Evolutionary conservation across 805 yeast genomes (phyloP).

Genomic region (Diddensiella transvaalensis): DNA sequence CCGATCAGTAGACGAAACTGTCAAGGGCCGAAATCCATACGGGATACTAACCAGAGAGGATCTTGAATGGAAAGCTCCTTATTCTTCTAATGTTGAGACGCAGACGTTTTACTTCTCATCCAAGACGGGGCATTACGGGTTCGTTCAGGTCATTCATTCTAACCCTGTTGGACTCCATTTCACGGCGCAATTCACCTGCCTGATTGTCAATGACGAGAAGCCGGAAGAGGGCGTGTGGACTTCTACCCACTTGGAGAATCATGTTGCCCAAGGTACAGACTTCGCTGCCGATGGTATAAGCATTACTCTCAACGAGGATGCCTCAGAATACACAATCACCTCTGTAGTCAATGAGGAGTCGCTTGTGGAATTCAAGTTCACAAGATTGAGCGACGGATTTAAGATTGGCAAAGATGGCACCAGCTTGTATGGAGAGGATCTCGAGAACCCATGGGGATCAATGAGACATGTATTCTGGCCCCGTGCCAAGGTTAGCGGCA

Average conservation of each 20-base stretch:
- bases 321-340: conserved; percentile 46
- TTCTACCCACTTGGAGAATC: conserved; percentile 81
- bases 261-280: conserved; percentile 65
- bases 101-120: conserved; percentile 84
- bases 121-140: conserved; percentile 65
- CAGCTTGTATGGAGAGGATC: conserved; percentile 82
- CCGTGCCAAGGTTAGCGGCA: conserved; percentile 68
- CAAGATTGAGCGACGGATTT: conserved; percentile 68
- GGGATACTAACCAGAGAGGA: conserved; percentile 62
- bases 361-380: conserved; percentile 63
- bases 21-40: conserved; percentile 54
- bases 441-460: conserved; percentile 88
- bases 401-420: conserved; percentile 87
- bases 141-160: conserved; percentile 93
- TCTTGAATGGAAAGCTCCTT: conserved; percentile 69
- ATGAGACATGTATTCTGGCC: conserved; percentile 99
- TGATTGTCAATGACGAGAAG: conserved; percentile 58
- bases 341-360: conserved; percentile 59
- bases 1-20: conserved; percentile 69
- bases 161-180: conserved; percentile 77
- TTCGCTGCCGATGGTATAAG: conserved; percentile 68
- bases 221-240: conserved; percentile 72
- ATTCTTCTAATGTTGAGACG: conserved; percentile 89
- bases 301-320: conserved; percentile 57
- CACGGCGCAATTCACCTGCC: conserved; percentile 90